These are phyloP conservation scores for Aphanomyces stellatus DNA, from an alignment of 352 stramenopile genomes.

Conservation along the genomic window DNA sequence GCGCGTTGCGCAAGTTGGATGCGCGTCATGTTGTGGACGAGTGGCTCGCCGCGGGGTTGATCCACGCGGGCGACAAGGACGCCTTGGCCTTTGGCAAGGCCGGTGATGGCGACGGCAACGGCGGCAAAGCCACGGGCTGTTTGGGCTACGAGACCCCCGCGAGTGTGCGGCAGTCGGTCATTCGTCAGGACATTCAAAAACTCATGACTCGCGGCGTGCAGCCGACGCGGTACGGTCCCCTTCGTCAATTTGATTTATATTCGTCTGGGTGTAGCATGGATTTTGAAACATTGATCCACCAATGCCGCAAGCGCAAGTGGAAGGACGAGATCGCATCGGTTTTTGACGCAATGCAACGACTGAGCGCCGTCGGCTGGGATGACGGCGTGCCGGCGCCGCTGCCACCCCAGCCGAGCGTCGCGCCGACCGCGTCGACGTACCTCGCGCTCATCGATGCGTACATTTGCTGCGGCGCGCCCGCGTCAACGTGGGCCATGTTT, in stretches of 20 bases:
- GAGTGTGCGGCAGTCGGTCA: slow-evolving; percentile 51
- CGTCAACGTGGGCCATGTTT: slow-evolving; percentile 46
- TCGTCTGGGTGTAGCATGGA: slow-evolving; percentile 49
- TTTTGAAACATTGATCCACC: slow-evolving; percentile 74
- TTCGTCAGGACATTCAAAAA: slow-evolving; percentile 59
- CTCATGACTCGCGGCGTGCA: slow-evolving; percentile 37
- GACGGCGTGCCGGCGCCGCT: slow-evolving; percentile 28
- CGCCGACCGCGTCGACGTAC: slow-evolving; percentile 54
- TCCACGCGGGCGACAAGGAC: not conserved
- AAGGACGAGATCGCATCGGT: slow-evolving; percentile 58
- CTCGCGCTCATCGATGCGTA: slow-evolving; percentile 70
- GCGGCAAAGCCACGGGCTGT: slow-evolving; percentile 40
- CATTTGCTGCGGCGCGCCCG: slow-evolving; percentile 50
- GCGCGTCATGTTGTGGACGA: not conserved
- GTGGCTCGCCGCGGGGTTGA: not conserved
- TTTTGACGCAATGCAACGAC: slow-evolving; percentile 40
- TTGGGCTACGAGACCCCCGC: slow-evolving; percentile 54
- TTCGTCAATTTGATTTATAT: too few species aligned
- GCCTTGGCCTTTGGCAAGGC: not conserved
- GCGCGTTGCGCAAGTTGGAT: not conserved
- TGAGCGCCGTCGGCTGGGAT: slow-evolving; percentile 21
- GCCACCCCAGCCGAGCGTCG: slow-evolving; percentile 42
- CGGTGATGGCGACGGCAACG: not conserved
- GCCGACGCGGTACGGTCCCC: slow-evolving; percentile 57
- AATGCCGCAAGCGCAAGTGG: slow-evolving; percentile 77